phyloP scores from a whole-genome alignment of 345 rosid species.

The Pistacia vera region DNA sequence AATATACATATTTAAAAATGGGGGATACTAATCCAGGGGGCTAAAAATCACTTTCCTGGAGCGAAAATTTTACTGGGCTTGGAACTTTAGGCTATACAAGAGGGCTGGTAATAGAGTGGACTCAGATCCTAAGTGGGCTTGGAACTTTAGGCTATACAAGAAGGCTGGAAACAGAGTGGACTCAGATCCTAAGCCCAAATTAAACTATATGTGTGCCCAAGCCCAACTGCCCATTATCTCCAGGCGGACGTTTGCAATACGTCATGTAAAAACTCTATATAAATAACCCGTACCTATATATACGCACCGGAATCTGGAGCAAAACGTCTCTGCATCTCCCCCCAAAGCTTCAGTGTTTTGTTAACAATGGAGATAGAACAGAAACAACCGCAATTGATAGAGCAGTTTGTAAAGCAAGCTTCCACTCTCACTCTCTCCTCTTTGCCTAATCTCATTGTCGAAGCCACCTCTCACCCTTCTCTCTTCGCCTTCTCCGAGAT shows the following conservation, averaged over 20 bases:
- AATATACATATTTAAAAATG: no score
- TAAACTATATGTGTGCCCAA: neutral
- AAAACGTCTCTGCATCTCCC: neutral
- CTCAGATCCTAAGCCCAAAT: neutral
- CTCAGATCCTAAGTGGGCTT: no score
- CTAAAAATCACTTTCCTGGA: no score
- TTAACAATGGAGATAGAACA: constrained; percentile 43
- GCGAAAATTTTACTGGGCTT: neutral
- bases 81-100: no score
- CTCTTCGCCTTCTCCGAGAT: constrained; percentile 97
- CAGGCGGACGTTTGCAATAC: neutral
- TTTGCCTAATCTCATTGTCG: constrained; percentile 38
- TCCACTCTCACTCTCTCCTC: constrained; percentile 22
- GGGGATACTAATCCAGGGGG: no score
- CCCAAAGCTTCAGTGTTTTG: neutral
- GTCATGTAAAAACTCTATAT: neutral
- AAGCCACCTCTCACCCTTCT: constrained; percentile 83
- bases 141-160: no score
- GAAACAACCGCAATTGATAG: constrained; percentile 39
- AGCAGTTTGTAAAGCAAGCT: constrained; percentile 38
- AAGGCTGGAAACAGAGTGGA: no score
- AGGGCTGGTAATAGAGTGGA: no score
- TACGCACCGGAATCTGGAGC: neutral
- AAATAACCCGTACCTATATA: neutral
- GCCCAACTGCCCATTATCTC: no score